A percentile compares a stretch with the other conserved stretches of the same genome.
phyloP scores from a whole-genome alignment of 2,329 filamentous ascomycete species.

The Emericellopsis cladophorae region DNA sequence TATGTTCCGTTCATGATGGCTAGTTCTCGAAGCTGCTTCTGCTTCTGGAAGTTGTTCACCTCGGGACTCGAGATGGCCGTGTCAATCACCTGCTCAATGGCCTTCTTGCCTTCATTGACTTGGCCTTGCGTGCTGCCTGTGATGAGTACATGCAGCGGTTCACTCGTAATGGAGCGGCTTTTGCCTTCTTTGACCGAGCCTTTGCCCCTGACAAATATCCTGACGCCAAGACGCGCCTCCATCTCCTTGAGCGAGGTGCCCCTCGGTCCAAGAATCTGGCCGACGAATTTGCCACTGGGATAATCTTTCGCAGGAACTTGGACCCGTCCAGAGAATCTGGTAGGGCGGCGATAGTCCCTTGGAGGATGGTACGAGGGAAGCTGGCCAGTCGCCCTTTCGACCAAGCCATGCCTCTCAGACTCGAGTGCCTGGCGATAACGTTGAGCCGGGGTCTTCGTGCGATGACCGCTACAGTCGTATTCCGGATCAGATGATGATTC shows the following conservation, averaged over 20 bases:
- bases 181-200: conserved; percentile 78
- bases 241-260: conserved; percentile 74
- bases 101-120: conserved; percentile 60
- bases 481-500: conserved; percentile 52
- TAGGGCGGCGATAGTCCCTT: conserved; percentile 63
- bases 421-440: conserved; percentile 66
- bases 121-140: conserved; percentile 73
- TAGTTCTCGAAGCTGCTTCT: conserved; percentile 67
- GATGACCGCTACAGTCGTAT: conserved; percentile 69
- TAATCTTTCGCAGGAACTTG: conserved; percentile 77
- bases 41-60: conserved; percentile 67
- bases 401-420: conserved; percentile 65
- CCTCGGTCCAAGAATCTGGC: conserved; percentile 73
- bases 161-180: conserved; percentile 44
- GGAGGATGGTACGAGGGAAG: conserved; percentile 71
- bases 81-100: conserved; percentile 69
- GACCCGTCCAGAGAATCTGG: conserved; percentile 73
- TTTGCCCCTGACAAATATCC: conserved; percentile 72
- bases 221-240: conserved; percentile 63
- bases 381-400: conserved; percentile 66
- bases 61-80: conserved; percentile 67
- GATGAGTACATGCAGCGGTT: conserved; percentile 69
- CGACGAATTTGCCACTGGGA: conserved; percentile 82
- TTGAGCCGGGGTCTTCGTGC: conserved; percentile 69
- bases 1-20: conserved; percentile 72